Evolutionary conservation across 768 basidiomycete species (phyloP).

Genomic region (Obba rivulosa): DNA sequence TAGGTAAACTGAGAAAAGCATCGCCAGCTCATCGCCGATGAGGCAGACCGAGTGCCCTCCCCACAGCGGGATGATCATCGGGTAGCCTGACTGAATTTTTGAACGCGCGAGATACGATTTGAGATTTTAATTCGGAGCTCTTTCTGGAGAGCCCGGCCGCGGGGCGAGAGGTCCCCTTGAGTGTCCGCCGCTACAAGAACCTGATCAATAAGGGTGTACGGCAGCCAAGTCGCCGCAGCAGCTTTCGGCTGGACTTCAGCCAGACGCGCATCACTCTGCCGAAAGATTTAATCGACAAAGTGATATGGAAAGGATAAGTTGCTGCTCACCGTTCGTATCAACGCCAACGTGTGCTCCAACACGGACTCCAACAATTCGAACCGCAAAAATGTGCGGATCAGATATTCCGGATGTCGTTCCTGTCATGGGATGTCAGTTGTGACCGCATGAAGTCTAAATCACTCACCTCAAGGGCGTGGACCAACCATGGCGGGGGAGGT

Average conservation of each 20-base stretch:
- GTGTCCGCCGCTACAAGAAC: conserved; percentile 61
- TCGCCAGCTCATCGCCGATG: not conserved
- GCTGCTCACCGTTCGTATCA: conserved; percentile 65
- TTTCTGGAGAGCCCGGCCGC: conserved; percentile 34
- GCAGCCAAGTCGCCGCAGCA: conserved; percentile 69
- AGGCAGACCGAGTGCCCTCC: not conserved
- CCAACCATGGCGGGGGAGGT: conserved; percentile 79
- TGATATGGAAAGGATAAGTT: conserved; percentile 2
- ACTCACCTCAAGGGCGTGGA: conserved; percentile 65
- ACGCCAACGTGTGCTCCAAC: conserved; percentile 61
- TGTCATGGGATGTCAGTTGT: conserved; percentile 19
- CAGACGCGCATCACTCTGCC: conserved; percentile 49
- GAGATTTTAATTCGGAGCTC: conserved; percentile 56
- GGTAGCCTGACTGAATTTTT: conserved; percentile 48
- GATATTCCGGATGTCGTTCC: conserved; percentile 77
- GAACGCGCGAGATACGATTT: conserved; percentile 61
- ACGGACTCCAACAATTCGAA: conserved; percentile 79
- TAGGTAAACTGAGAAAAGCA: not conserved
- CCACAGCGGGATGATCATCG: conserved; percentile 1
- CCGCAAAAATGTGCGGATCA: conserved; percentile 72
- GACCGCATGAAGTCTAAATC: not conserved
- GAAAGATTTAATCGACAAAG: conserved; percentile 6
- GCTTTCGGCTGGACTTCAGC: conserved; percentile 47
- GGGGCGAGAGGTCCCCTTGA: conserved; percentile 43
- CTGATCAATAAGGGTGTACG: conserved; percentile 81